Evolutionary conservation across 129 eudicot species (phyloP).

Genomic region (Pseudognaphalium luteoalbum): DNA sequence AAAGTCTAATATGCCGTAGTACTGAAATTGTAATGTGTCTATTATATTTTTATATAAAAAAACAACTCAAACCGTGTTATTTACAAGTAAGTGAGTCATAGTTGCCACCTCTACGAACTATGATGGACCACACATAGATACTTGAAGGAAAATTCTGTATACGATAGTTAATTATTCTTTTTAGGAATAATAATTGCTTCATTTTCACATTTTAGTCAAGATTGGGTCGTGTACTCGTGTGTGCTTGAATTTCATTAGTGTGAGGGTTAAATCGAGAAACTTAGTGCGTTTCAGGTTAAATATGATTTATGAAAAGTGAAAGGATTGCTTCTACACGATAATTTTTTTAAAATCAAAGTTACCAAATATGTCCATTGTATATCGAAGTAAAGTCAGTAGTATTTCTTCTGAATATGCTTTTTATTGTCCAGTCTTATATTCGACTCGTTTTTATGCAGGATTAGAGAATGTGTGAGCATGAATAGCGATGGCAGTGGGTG

Average conservation of each 20-base stretch:
- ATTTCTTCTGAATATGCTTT: conserved; percentile 11
- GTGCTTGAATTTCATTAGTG: neutral
- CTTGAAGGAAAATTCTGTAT: neutral
- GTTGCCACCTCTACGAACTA: neutral
- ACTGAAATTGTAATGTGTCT: no score
- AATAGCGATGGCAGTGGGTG: conserved; percentile 9
- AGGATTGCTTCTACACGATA: neutral
- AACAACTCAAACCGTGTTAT: neutral
- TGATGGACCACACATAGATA: neutral
- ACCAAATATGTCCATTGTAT: neutral
- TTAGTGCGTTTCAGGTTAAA: neutral
- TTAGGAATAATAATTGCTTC: no score
- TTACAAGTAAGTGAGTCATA: neutral
- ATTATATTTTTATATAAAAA: neutral
- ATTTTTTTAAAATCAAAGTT: neutral
- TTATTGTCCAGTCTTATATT: neutral
- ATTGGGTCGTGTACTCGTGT: neutral
- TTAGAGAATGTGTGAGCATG: conserved; percentile 25
- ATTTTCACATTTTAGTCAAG: neutral
- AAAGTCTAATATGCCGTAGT: neutral
- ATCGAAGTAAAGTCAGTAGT: neutral
- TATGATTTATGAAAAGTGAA: neutral
- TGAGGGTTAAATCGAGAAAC: neutral
- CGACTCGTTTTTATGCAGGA: conserved; percentile 28
- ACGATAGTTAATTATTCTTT: neutral